Conservation (phyloP, 345 rosid genomes). For the Salix exigua region DNA sequence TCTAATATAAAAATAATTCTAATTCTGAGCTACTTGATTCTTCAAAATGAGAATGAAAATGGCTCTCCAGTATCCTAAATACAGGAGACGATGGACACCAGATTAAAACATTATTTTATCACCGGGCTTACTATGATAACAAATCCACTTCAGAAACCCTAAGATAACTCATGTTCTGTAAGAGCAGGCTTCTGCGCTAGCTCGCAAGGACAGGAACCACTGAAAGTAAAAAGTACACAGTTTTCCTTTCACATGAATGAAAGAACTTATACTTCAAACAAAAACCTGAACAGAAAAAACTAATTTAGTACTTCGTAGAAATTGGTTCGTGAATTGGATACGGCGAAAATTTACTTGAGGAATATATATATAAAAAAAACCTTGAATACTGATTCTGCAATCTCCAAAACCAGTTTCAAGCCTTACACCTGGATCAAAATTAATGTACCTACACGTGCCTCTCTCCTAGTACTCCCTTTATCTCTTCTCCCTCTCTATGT, state of each 20-base stretch:
- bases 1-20: too few species aligned
- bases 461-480: not conserved
- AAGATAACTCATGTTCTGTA: too few species aligned
- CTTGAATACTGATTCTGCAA: constrained; percentile 1
- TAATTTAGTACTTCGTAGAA: not conserved
- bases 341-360: not conserved
- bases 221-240: not conserved
- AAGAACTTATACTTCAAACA: not conserved
- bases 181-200: not conserved
- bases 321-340: not conserved
- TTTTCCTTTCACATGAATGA: not conserved
- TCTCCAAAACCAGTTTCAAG: constrained; percentile 1
- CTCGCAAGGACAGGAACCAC: not conserved
- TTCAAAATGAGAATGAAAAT: too few species aligned
- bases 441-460: constrained; percentile 6
- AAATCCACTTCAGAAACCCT: too few species aligned
- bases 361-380: not conserved
- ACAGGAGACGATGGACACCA: too few species aligned
- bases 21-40: too few species aligned
- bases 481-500: not conserved
- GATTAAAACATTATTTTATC: too few species aligned
- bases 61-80: too few species aligned
- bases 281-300: not conserved
- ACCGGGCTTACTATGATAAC: too few species aligned
- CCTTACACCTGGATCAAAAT: constrained; percentile 19